A percentile compares a stretch with the other conserved stretches of the same genome.
Conservation (phyloP, 75 land plant genomes). For the Pinus tabuliformis region DNA sequence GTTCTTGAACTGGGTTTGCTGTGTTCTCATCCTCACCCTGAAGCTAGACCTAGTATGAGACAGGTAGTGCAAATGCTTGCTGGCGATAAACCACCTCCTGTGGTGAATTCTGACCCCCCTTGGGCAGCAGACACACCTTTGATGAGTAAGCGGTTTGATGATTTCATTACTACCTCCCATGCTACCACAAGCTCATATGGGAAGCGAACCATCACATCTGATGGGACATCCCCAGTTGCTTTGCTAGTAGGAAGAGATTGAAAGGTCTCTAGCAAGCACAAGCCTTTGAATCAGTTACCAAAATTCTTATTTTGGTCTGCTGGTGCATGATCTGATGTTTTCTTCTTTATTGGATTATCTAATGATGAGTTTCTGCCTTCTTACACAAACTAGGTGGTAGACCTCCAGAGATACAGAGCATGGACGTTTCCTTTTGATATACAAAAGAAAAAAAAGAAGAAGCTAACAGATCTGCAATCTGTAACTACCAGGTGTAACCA, state of each 20-base stretch:
- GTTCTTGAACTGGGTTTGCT: constrained; percentile 14
- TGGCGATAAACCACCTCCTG: constrained; percentile 27
- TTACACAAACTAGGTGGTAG: background rate
- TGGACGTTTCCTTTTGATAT: background rate
- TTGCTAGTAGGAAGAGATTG: constrained; percentile 5
- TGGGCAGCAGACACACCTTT: background rate
- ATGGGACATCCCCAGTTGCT: background rate
- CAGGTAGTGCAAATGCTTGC: constrained; percentile 12
- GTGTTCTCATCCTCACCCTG: constrained; percentile 15
- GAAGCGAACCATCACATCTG: background rate
- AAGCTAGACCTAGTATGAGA: constrained; percentile 14
- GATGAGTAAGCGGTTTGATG: background rate
- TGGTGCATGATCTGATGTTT: background rate
- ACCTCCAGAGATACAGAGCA: background rate
- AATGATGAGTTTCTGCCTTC: background rate
- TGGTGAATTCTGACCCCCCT: background rate
- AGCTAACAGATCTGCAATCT: background rate
- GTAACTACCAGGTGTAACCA: background rate
- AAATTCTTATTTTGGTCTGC: background rate
- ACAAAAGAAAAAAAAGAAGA: background rate
- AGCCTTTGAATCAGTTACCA: background rate
- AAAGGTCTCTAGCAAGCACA: background rate
- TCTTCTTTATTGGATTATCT: background rate
- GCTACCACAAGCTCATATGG: background rate
- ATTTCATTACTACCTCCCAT: background rate